phyloP scores from a whole-genome alignment of 331 rosid genomes.

The Malus hybrid region DNA sequence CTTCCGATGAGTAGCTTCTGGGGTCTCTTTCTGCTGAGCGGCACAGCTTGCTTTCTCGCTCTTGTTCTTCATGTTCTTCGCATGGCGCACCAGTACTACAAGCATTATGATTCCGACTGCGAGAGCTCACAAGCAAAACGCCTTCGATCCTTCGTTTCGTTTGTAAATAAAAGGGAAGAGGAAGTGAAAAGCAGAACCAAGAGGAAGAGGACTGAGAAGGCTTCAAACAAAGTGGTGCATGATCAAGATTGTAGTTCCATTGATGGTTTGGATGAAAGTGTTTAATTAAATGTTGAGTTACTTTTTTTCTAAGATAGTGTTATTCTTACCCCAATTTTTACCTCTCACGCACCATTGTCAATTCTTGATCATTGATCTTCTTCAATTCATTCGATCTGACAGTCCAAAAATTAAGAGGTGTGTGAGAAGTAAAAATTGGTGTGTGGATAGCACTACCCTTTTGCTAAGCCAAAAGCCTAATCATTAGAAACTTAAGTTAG shows the following conservation, averaged over 20 bases:
- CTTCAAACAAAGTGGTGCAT: neutral
- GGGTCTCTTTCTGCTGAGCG: constrained; percentile 56
- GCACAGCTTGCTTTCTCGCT: constrained; percentile 17
- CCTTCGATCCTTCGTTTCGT: neutral
- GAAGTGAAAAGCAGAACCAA: neutral
- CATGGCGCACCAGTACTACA: constrained; percentile 15
- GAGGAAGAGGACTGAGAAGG: neutral
- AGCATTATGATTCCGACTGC: neutral
- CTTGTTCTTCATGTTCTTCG: constrained; percentile 6
- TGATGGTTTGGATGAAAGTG: neutral
- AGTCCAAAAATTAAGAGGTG: too few species aligned
- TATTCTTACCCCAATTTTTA: too few species aligned
- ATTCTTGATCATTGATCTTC: too few species aligned
- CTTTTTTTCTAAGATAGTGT: constrained; percentile 6
- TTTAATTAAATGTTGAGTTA: neutral
- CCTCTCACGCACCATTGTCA: too few species aligned
- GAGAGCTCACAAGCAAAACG: neutral
- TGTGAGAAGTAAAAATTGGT: too few species aligned
- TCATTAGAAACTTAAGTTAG: too few species aligned
- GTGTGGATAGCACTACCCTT: too few species aligned
- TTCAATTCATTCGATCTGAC: too few species aligned
- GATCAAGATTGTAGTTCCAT: neutral
- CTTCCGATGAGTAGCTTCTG: constrained; percentile 51
- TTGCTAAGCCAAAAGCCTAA: neutral
- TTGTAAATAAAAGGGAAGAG: constrained; percentile 7